Evolutionary conservation across 495 filamentous ascomycete species (phyloP).

Genomic region (Penicillium salamii): DNA sequence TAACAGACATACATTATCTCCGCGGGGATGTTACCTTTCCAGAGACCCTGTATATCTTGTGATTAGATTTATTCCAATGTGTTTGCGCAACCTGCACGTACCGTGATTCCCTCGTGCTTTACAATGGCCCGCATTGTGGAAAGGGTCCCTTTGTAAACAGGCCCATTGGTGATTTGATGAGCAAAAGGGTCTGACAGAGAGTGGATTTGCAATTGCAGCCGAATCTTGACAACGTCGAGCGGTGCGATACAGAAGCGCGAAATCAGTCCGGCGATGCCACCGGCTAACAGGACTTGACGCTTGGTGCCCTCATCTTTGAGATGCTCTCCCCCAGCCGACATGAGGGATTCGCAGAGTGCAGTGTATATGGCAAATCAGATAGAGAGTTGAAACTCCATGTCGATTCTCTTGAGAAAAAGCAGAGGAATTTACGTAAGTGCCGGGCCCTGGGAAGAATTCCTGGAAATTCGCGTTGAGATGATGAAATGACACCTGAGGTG

Average conservation of each 20-base stretch:
- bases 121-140: slow-evolving; percentile 74
- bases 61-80: neutral
- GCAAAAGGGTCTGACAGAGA: slow-evolving; percentile 68
- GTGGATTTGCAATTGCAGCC: slow-evolving; percentile 86
- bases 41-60: slow-evolving; percentile 59
- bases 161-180: slow-evolving; percentile 51
- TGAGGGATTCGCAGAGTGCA: slow-evolving; percentile 25
- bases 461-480: too few species aligned
- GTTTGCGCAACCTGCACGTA: slow-evolving; percentile 24
- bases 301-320: slow-evolving; percentile 94
- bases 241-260: slow-evolving; percentile 93
- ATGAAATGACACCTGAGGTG: too few species aligned
- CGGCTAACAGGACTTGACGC: slow-evolving; percentile 77
- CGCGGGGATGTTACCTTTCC: slow-evolving; percentile 97
- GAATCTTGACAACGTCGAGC: slow-evolving; percentile 94
- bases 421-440: too few species aligned
- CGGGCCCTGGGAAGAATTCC: too few species aligned
- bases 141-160: slow-evolving; percentile 76
- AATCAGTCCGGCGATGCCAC: slow-evolving; percentile 83
- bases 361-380: neutral
- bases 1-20: slow-evolving; percentile 92
- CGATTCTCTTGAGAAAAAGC: too few species aligned
- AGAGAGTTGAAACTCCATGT: neutral
- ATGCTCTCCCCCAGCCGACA: slow-evolving; percentile 70
- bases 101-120: slow-evolving; percentile 71